A percentile compares a stretch with the other conserved stretches of the same genome.
phyloP scores from a whole-genome alignment of 1,284 basidiomycete species.

The Vanrija humicola region DNA sequence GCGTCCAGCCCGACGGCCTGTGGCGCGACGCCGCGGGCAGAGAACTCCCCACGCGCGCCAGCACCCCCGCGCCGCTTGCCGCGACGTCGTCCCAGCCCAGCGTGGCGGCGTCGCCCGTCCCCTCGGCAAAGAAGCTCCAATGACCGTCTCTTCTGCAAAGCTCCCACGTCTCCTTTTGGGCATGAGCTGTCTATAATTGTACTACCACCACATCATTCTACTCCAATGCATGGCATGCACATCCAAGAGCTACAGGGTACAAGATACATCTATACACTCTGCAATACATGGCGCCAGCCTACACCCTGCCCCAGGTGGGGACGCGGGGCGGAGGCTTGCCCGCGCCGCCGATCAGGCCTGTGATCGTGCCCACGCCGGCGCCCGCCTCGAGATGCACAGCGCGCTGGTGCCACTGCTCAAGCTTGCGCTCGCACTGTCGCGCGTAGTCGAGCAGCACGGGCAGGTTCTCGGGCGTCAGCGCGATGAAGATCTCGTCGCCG shows the following conservation, averaged over 20 bases:
- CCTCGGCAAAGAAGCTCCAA: background rate
- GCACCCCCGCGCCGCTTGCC: background rate
- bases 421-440: slow-evolving; percentile 37
- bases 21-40: slow-evolving; percentile 31
- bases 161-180: too few species aligned
- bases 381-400: slow-evolving; percentile 3
- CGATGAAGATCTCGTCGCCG: slow-evolving; percentile 21
- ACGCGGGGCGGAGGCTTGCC: too few species aligned
- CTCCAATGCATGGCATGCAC: too few species aligned
- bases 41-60: slow-evolving; percentile 6
- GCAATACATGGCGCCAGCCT: too few species aligned
- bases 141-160: too few species aligned
- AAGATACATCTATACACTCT: too few species aligned
- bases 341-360: too few species aligned
- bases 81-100: background rate
- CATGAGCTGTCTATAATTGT: too few species aligned
- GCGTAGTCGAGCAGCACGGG: slow-evolving; percentile 40
- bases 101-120: background rate
- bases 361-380: too few species aligned
- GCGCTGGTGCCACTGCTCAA: slow-evolving; percentile 34
- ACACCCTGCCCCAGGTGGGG: too few species aligned
- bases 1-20: slow-evolving; percentile 27
- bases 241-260: too few species aligned
- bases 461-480: slow-evolving; percentile 44
- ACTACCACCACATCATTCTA: too few species aligned